A percentile compares a stretch with the other conserved stretches of the same genome.
phyloP scores from a whole-genome alignment of 345 rosid species.

The Ceriops decandra region DNA sequence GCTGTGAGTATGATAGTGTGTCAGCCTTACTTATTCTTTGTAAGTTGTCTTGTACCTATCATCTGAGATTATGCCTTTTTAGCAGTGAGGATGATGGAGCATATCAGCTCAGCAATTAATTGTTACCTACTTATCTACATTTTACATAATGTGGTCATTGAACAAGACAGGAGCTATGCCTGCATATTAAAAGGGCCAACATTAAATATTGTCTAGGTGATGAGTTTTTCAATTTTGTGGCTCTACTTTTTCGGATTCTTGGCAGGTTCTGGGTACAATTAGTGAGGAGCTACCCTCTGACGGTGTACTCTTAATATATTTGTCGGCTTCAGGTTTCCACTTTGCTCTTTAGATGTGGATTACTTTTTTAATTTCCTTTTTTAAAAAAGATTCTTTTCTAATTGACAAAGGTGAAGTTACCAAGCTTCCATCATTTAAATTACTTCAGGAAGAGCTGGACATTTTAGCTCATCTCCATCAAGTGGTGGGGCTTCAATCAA shows the following conservation, averaged over 20 bases:
- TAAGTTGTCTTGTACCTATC: not conserved
- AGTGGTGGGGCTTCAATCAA: constrained; percentile 44
- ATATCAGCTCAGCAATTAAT: too few species aligned
- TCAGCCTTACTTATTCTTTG: not conserved
- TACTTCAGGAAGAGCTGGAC: constrained; percentile 49
- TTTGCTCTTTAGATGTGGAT: constrained; percentile 11
- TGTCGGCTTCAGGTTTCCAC: constrained; percentile 80
- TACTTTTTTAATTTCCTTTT: not conserved
- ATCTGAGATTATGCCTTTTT: too few species aligned
- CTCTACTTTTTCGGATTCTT: constrained; percentile 14
- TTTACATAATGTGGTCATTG: not conserved
- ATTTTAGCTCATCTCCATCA: constrained; percentile 40
- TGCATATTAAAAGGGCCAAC: too few species aligned
- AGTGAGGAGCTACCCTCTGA: constrained; percentile 83
- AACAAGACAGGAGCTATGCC: not conserved
- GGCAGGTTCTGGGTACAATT: constrained; percentile 81
- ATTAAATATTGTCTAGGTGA: too few species aligned
- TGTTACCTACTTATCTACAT: too few species aligned
- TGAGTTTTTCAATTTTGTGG: not conserved
- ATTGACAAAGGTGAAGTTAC: constrained; percentile 15
- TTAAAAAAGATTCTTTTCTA: not conserved
- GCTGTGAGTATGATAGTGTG: constrained; percentile 59
- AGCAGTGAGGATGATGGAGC: too few species aligned
- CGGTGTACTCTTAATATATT: constrained; percentile 74
- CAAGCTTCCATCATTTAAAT: constrained; percentile 23